Base-by-base conservation (phyloP, 306 rosid species). In the Ammopiptanthus mongolicus region DNA sequence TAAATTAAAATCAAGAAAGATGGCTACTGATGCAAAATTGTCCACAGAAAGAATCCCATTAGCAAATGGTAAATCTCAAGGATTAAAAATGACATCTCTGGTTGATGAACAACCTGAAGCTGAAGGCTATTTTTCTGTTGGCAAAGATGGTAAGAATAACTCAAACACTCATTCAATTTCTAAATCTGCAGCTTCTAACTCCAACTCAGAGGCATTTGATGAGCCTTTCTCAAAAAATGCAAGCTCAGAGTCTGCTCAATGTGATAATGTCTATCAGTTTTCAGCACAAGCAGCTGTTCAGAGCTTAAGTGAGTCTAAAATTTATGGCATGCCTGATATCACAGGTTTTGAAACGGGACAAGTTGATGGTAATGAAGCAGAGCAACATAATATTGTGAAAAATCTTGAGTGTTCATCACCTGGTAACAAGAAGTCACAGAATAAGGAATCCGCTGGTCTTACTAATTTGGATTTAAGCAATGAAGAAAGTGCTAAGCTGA, bases 1-100 rank as follows among this genome's bases (percentile, higher is more conserved):
- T 69, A 81, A 83, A 80, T 61, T 78, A 60, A 86, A 77, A 71
- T 70, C 88, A 46, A 84, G 70, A 34, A 87, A 82, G 79, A 50
- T 25, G 55, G 51, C 79, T 42, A 23, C 65, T 19, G 81, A 78
- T 42, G 60, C 79, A 63, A 76, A 80, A 58, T 67, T 86, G 31
- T 67, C 89, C 18, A 2, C 17, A 58, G 68, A 75, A 78, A 78
- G 64, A 77, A 71, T 51, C 51, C 81, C 84, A 18, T 46, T 59
- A 5, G 44, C 71, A 47, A 73, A 82, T 57, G 86, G 76, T 59
- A 78, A 67, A 61, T 39, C 67, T 63, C 52, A 63, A 46, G 85
- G 80, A 41, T 61, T 15, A 67, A 76, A 73, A 79, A 51, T 65
- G 65, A 19, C 76, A 37, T 65, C 81, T 51, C 72, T 41, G 52